Evolutionary conservation across 768 basidiomycete genomes (phyloP), one percentile per base, ranked within the genome.

Genomic region (Solioccasus polychromus): DNA sequence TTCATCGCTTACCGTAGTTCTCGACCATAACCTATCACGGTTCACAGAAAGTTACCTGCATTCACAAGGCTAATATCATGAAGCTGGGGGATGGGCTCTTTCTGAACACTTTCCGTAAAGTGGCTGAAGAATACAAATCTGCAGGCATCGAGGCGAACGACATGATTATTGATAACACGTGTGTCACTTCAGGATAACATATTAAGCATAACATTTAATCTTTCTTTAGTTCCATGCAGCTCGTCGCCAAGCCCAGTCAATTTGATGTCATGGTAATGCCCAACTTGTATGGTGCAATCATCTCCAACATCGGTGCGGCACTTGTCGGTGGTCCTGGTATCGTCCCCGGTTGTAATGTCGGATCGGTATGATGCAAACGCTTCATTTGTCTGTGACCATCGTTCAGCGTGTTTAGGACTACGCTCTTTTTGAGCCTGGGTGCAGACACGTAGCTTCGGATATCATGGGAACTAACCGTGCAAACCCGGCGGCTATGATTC

Each of bases 1-100:
- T 38, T 24, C 24, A 41, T 34, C 12, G 15, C 26, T 8, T 30
- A 29, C 7, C 28, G 3, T 34, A 24, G 17, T 17, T 37, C 26
- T 30, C n/a, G 2, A 19, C 23, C 28, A 43, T 32, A 19, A 45
- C 17, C 12, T 25, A 4, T 22, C n/a, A 52, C 26, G 36, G 36
- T 22, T 30, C 37, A 2, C 57, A 95, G 92, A 98, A 95, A 88
- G 95, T 99, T 56, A 99, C 96, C 32, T 97, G 94, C 63, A 93
- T 99, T 35, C 96, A 99, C 83, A 99, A 99, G 72, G 96, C 96
- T 60, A 98, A 98, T 77, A 99, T 99, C 77, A 99, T 99, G 96
- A 99, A 99, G 71, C 85, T 97, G 58, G 95, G 95, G 67, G 96
- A 98, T 62, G 96, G 96, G 69, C 82, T 99, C 34, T 98, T 98